phyloP scores from a whole-genome alignment of 2,329 filamentous ascomycete genomes.

The Fusarium sp. region DNA sequence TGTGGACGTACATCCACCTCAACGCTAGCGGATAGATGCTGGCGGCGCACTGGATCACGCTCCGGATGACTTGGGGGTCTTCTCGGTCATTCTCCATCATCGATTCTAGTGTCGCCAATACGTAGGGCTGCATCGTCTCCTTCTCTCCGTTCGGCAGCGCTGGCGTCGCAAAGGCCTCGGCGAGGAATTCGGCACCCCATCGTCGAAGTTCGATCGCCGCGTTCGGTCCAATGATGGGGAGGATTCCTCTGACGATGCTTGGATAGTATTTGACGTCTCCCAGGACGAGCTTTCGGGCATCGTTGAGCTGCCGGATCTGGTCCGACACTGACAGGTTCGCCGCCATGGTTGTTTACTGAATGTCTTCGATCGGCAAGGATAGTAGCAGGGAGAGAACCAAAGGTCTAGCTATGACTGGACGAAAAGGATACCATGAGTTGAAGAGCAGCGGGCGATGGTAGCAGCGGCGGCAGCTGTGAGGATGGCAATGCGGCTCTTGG shows the following conservation, averaged over 20 bases:
- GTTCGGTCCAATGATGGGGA: constrained; percentile 87
- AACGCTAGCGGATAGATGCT: constrained; percentile 94
- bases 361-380: constrained; percentile 14
- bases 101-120: constrained; percentile 80
- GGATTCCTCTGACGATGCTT: constrained; percentile 89
- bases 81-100: constrained; percentile 78
- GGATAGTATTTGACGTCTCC: constrained; percentile 89
- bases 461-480: constrained; percentile 28
- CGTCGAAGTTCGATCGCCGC: constrained; percentile 84
- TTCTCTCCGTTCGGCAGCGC: constrained; percentile 82
- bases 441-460: constrained; percentile 7
- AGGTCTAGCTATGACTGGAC: constrained; percentile 4
- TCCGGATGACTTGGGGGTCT: constrained; percentile 85
- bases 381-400: background rate
- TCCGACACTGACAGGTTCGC: constrained; percentile 73
- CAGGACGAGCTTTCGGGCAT: constrained; percentile 89
- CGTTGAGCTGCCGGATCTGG: constrained; percentile 88
- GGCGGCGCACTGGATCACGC: constrained; percentile 86
- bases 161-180: constrained; percentile 96
- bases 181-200: constrained; percentile 97
- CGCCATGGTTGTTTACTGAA: constrained; percentile 56
- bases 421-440: constrained; percentile 19
- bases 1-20: constrained; percentile 87
- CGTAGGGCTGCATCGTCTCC: constrained; percentile 79
- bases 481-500: constrained; percentile 36